Evolutionary conservation across 495 filamentous ascomycete genomes (phyloP), one percentile per base, ranked within the genome.

Genomic region (Thozetella sp.): DNA sequence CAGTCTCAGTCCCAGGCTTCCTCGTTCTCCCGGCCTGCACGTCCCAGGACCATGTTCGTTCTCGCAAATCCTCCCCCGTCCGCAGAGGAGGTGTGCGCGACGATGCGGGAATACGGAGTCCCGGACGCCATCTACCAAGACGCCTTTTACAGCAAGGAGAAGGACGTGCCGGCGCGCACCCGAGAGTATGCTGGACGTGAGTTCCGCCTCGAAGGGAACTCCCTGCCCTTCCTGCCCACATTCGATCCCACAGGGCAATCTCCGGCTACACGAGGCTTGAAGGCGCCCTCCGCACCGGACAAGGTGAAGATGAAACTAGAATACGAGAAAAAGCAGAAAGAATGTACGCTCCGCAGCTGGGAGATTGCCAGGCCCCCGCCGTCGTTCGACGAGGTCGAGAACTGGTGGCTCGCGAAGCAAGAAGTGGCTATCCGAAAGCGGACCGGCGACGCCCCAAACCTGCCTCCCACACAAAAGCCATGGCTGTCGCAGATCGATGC

Each of bases 151-250:
- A 90, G 92, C 60, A 79, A 92, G n/a, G 90, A 94, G 55, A 80
- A 74, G 55, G 95, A 99, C 74, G 90, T 97, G 2, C 96, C 96
- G 9, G 83, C 90, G 34, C 83, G 86, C 53, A 70, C 82, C 12
- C 81, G 92, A 51, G 91, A 96, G 74, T 98, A 97, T 71, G 96
- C 90, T 10, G 94, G 94, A 19, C 86, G 85, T 63, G 92, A 96
- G 63, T 97, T 96, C 69, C 90, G 84, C 52, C 71, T 97, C 1
- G 86, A 85, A 67, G 90, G 94, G 55, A 84, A 83, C 57, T 88
- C 86, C 0, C 71, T 92, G 6, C 90, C 90, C 2, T 95, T 86
- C 67, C 83, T 97, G 1, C 90, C 93, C 0, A 76, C 85, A 3
- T 97, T 98, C 64, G 89, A 97, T 71, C 75, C 87, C 0, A 81